Base-by-base conservation (phyloP, 108 stramenopile genomes). In the Cyclotella sp. region DNA sequence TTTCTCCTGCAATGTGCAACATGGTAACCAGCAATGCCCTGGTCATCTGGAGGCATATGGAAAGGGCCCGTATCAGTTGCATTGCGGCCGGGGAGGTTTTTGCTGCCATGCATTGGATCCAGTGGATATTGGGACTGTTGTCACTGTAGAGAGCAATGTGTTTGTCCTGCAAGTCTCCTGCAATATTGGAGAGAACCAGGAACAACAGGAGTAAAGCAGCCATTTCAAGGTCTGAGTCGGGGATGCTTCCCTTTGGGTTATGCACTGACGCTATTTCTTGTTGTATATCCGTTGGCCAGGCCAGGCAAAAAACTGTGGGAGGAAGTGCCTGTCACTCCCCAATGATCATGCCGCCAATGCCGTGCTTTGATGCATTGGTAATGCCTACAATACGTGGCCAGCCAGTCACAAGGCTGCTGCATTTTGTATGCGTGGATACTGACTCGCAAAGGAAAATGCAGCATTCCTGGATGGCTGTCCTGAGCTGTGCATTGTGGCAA, bases 271-370 rank as follows among this genome's bases (percentile, higher is more conserved):
- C 10, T 0, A 14, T 30, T 9, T 61, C 60, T 1, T 61, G 30
- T 30, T 34, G 29, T 11, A 91, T 74, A 7, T 60, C 43, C 13
- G 61, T 1, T 2, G 87, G 77, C 80, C 80, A 73, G 11, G 68
- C 61, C n/a, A 67, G 4, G 3, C 73, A 46, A 47, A 81, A 81
- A 0, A 75, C 73, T 2, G 79, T 81, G 0, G 73, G 73, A 9
- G 28, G 12, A 28, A 34, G 44, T 0, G 6, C 60, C 7, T 29
- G 46, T 26, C 70, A 2, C 12, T 61, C 60, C 4, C 60, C 60
- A 9, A 61, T 12, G 14, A 61, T 39, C 7, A 61, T 3, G 9
- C 58, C 52, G 0, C 81, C 85, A 1, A 72, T 66, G n/a, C 83
- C 86, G 21, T 22, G 51, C 0, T 69, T 70, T 3, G 86, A 72